Conservation (phyloP, 2,329 filamentous ascomycete genomes). For the Xylaria sp. region DNA sequence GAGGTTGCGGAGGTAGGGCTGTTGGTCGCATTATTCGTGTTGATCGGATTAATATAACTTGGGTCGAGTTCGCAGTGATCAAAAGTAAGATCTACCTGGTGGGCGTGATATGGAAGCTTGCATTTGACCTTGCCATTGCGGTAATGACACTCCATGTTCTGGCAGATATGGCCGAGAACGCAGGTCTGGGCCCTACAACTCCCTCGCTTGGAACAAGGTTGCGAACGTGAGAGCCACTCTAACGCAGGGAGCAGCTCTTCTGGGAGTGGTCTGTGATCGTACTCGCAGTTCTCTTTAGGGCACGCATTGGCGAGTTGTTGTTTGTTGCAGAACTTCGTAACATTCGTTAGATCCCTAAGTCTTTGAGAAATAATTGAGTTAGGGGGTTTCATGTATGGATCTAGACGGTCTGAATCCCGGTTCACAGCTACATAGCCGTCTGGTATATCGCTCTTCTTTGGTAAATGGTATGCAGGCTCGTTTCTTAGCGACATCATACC, state of each 20-base stretch:
- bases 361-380: conserved; percentile 23
- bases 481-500: conserved; percentile 2
- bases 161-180: conserved; percentile 42
- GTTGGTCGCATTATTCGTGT: neutral
- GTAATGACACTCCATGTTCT: conserved; percentile 40
- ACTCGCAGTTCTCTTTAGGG: conserved; percentile 37
- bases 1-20: conserved; percentile 1
- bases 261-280: conserved; percentile 38
- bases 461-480: conserved; percentile 25
- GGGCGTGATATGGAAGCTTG: conserved; percentile 32
- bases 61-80: conserved; percentile 8
- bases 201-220: conserved; percentile 39
- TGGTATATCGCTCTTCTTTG: conserved; percentile 37
- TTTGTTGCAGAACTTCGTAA: conserved; percentile 38
- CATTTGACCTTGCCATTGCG: conserved; percentile 41
- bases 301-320: conserved; percentile 37
- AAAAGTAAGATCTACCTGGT: conserved; percentile 30
- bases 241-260: conserved; percentile 37
- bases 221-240: conserved; percentile 37
- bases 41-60: neutral
- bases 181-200: conserved; percentile 36
- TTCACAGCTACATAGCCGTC: conserved; percentile 39
- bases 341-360: conserved; percentile 33
- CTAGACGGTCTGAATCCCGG: conserved; percentile 36
- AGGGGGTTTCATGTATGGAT: conserved; percentile 36